These are phyloP conservation scores for Aquilaria malaccensis DNA, from an alignment of 345 rosid genomes.

Conservation along the genomic window DNA sequence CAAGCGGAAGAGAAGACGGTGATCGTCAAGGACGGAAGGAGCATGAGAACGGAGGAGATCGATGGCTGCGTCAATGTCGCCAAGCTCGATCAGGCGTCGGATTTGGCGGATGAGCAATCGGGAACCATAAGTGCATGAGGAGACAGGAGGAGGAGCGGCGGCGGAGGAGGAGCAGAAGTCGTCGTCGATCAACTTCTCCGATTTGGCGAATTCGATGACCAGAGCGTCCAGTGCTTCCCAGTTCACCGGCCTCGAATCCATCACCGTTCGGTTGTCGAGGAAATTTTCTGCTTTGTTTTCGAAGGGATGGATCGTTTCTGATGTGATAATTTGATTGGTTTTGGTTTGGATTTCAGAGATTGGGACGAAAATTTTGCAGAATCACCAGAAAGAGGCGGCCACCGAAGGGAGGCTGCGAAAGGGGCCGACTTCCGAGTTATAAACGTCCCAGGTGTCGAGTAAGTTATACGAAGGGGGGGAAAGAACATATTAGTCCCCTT, in stretches of 20 bases:
- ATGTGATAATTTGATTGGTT: too few relatives aligned
- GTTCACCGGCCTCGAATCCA: conserved; percentile 70
- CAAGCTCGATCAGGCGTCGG: conserved; percentile 62
- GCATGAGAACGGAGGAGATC: conserved; percentile 61
- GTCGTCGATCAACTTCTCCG: conserved; percentile 73
- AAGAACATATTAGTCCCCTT: too few relatives aligned
- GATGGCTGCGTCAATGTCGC: conserved; percentile 63
- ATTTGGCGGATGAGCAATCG: conserved; percentile 74
- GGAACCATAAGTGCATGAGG: conserved; percentile 63
- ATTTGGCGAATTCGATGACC: conserved; percentile 72
- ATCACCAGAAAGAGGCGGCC: too few relatives aligned
- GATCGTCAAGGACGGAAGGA: conserved; percentile 73
- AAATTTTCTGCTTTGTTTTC: neutral
- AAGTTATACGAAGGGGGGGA: too few relatives aligned
- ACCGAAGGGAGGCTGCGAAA: too few relatives aligned
- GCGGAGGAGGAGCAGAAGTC: conserved; percentile 25
- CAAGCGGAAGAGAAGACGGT: conserved; percentile 67
- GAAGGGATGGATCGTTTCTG: too few relatives aligned
- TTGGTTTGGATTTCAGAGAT: too few relatives aligned
- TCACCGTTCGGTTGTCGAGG: conserved; percentile 20
- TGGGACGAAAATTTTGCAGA: too few relatives aligned
- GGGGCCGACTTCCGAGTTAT: too few relatives aligned
- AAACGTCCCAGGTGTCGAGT: too few relatives aligned
- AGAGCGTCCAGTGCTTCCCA: conserved; percentile 91
- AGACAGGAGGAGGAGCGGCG: conserved; percentile 39